Base-by-base conservation (phyloP, 2,329 filamentous ascomycete species). In the Juglanconis juglandina region DNA sequence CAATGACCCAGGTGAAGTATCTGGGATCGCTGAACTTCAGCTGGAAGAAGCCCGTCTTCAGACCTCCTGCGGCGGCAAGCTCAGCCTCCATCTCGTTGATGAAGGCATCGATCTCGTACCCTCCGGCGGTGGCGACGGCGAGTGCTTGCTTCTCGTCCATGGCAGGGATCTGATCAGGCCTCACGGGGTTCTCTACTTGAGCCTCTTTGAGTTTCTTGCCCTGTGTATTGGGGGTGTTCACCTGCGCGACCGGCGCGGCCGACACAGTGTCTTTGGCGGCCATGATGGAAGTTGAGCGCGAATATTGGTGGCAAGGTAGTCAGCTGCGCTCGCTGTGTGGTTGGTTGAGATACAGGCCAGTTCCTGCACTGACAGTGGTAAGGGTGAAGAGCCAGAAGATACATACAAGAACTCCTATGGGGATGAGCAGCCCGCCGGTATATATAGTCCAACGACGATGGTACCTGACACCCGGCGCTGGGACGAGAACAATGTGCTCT, bases 1-100 rank as follows among this genome's bases (percentile, higher is more conserved):
- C 86, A 13, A 90, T 79, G 14, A 88, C 73, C 77, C 81, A 88
- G 33, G 87, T 91, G 70, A 90, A 91, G 68, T 85, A 73, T 56
- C 77, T 82, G 0, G 87, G 85, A 69, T 89, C 81, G 54, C 77
- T 78, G 73, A 89, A 86, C 41, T 82, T 73, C 48, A 88, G 64
- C 46, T 87, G 76, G 68, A 86, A 84, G 63, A 78, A 75, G 44
- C 76, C 72, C 33, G 68, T 73, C 32, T 71, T 39, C 46, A 69
- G 53, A 6, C 69, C 69, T 34, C 69, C 69, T 2, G 56, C 59
- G 11, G 66, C 68, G 10, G 70, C 72, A 17, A 79, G 71, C 67
- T 78, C 71, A 9, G 67, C 67, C 66, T 79, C 77, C 75, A 79
- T 75, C 53, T 75, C 72, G 32, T 66, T 66, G 39, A 79, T 77